Evolutionary conservation across 2,329 filamentous ascomycete genomes (phyloP).

Genomic region (Huntiella omanensis): DNA sequence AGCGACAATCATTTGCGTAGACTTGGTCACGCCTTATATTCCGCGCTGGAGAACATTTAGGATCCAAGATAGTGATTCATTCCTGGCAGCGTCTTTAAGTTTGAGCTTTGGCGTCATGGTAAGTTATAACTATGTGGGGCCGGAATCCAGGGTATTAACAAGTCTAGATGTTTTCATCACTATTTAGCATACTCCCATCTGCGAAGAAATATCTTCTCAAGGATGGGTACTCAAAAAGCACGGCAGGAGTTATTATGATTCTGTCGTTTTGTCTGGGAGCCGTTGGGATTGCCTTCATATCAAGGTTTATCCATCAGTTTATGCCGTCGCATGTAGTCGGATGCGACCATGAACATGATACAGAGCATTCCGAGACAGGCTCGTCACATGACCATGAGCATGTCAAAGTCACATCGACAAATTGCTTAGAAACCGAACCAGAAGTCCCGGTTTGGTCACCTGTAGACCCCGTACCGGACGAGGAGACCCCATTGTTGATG

Average conservation of each 20-base stretch:
- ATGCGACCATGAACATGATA: conserved; percentile 50
- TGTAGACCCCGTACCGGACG: neutral
- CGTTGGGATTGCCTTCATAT: conserved; percentile 55
- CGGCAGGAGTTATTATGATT: conserved; percentile 51
- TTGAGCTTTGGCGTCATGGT: conserved; percentile 96
- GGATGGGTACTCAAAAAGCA: conserved; percentile 45
- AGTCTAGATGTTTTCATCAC: conserved; percentile 66
- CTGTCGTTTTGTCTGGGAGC: conserved; percentile 53
- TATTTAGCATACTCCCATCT: conserved; percentile 86
- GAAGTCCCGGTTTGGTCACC: neutral
- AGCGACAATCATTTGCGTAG: conserved; percentile 71
- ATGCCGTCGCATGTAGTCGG: conserved; percentile 63
- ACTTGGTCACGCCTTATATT: conserved; percentile 54
- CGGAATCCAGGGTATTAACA: neutral
- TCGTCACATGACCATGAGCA: too few species aligned
- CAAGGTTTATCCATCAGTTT: conserved; percentile 50
- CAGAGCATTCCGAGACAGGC: neutral
- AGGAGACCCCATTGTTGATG: neutral
- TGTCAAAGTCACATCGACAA: too few species aligned
- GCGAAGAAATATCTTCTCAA: conserved; percentile 58
- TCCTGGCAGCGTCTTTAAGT: conserved; percentile 74
- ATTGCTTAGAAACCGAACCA: neutral
- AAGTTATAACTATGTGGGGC: conserved; percentile 16
- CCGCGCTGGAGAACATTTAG: conserved; percentile 60
- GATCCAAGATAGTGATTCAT: conserved; percentile 76